A percentile compares a stretch with the other conserved stretches of the same genome.
Evolutionary conservation across 768 basidiomycete species (phyloP).

Genomic region (Gloeostereum incarnatum): DNA sequence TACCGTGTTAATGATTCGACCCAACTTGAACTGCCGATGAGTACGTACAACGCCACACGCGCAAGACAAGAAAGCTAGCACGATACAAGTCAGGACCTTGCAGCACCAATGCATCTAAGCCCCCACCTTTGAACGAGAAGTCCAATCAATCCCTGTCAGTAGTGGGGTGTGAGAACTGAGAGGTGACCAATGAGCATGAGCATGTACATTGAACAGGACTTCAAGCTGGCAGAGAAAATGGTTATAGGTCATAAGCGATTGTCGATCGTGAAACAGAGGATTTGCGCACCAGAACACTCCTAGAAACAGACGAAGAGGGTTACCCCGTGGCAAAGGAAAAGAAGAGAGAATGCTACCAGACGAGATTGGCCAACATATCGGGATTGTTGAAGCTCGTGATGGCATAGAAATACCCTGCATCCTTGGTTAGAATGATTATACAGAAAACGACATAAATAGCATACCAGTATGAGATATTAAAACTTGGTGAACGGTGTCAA

Average conservation of each 20-base stretch:
- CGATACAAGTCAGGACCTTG: constrained; percentile 1
- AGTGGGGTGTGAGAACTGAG: background rate
- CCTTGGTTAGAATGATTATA: background rate
- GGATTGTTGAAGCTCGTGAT: constrained; percentile 43
- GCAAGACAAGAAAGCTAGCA: constrained; percentile 30
- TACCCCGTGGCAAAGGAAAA: background rate
- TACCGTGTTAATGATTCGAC: constrained; percentile 3
- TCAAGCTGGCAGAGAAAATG: constrained; percentile 28
- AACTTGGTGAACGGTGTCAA: constrained; percentile 44
- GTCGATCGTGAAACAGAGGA: background rate
- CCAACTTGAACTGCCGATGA: background rate
- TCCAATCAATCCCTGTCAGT: constrained; percentile 37
- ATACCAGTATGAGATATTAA: constrained; percentile 45
- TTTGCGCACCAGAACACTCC: constrained; percentile 40
- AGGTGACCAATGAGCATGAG: background rate
- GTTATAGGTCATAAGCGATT: background rate
- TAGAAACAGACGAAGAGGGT: constrained; percentile 10
- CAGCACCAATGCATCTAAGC: background rate
- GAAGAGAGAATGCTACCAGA: constrained; percentile 30
- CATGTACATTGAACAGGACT: constrained; percentile 44
- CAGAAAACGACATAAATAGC: constrained; percentile 10
- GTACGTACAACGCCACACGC: constrained; percentile 33
- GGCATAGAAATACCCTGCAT: constrained; percentile 42
- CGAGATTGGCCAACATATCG: constrained; percentile 24
- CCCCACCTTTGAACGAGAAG: constrained; percentile 45